phyloP scores from a whole-genome alignment of 495 filamentous ascomycete genomes.

The Penicillium antarcticum region DNA sequence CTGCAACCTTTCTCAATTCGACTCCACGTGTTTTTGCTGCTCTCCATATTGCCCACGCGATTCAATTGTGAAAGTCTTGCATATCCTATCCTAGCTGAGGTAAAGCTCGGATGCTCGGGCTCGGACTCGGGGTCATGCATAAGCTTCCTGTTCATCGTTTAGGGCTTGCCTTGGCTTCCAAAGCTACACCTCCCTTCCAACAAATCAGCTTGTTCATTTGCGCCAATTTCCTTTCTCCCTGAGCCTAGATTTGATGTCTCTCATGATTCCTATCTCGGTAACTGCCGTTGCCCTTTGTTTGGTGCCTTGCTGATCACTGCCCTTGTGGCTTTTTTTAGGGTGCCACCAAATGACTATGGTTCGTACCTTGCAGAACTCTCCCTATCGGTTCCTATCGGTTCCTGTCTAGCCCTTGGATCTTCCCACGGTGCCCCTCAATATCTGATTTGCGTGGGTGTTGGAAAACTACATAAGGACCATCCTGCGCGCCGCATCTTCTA shows the following conservation, averaged over 20 bases:
- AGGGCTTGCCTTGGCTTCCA: constrained; percentile 5
- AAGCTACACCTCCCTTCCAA: neutral
- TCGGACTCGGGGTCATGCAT: constrained; percentile 17
- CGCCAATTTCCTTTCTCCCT: neutral
- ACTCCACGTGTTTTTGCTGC: constrained; percentile 17
- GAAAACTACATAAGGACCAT: constrained; percentile 28
- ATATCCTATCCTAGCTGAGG: neutral
- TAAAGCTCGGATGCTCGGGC: constrained; percentile 14
- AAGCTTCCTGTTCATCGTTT: constrained; percentile 9
- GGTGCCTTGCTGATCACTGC: constrained; percentile 26
- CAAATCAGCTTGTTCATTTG: neutral
- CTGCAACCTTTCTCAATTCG: constrained; percentile 12
- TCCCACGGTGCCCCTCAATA: constrained; percentile 10
- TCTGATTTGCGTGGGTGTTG: neutral
- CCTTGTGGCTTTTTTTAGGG: constrained; percentile 17
- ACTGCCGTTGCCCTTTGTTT: constrained; percentile 9
- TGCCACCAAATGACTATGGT: constrained; percentile 20
- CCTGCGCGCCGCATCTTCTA: constrained; percentile 7
- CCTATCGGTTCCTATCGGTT: constrained; percentile 6
- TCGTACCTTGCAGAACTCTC: constrained; percentile 24
- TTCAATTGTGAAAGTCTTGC: constrained; percentile 3
- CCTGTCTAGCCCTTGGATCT: constrained; percentile 21
- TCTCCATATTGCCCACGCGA: constrained; percentile 8
- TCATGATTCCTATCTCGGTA: constrained; percentile 1
- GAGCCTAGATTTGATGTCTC: constrained; percentile 13